Percentiles rank a stretch among this genome's conserved stretches.
Evolutionary conservation across 768 basidiomycete genomes (phyloP).

Genomic region (Gloeophyllum trabeum): DNA sequence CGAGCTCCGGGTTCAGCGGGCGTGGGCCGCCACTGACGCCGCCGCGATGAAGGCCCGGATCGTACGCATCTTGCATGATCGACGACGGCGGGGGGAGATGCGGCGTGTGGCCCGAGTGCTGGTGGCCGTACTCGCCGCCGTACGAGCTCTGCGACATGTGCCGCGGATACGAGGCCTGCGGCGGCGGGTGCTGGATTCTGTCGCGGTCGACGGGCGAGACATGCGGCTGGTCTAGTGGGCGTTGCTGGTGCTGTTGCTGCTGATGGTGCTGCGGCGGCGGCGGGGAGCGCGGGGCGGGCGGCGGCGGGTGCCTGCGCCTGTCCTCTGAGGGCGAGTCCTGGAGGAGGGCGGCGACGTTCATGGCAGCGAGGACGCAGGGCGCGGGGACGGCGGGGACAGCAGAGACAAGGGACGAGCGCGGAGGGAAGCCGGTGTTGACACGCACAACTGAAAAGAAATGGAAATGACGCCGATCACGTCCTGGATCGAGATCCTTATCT

Average conservation of each 20-base stretch:
- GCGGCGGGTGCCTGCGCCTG: constrained; percentile 18
- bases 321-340: constrained; percentile 63
- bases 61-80: background rate
- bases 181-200: constrained; percentile 9
- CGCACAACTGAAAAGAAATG: background rate
- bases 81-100: background rate
- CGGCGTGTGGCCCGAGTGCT: too few species aligned
- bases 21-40: background rate
- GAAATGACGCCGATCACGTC: background rate
- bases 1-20: background rate
- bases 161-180: background rate
- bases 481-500: background rate
- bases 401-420: background rate
- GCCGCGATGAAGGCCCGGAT: background rate
- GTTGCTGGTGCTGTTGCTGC: constrained; percentile 11
- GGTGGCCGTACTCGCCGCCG: background rate
- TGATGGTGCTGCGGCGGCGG: constrained; percentile 14
- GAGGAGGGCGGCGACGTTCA: constrained; percentile 63
- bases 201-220: constrained; percentile 14
- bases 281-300: constrained; percentile 1
- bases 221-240: constrained; percentile 10
- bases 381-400: too few species aligned
- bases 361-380: constrained; percentile 22
- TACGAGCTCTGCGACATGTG: background rate
- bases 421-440: background rate